These are phyloP conservation scores for Atalantia buxifolia DNA, from an alignment of 345 rosid genomes.

Conservation along the genomic window DNA sequence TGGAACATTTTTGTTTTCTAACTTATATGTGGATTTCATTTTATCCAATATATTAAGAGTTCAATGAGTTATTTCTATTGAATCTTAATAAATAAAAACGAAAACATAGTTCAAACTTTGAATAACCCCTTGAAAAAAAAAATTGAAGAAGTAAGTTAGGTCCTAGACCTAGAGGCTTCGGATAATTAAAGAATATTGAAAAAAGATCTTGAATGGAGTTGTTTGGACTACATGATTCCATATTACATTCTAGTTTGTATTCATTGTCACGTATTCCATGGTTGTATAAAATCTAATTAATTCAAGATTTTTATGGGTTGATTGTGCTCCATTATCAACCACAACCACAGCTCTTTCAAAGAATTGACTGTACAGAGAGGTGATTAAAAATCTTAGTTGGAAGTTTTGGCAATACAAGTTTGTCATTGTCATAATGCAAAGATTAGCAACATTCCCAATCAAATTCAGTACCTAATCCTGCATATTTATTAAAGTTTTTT, in stretches of 20 bases:
- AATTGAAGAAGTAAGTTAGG: background rate
- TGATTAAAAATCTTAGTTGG: background rate
- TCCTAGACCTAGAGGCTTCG: background rate
- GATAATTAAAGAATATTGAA: background rate
- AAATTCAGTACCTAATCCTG: background rate
- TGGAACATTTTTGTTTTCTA: too few relatives aligned
- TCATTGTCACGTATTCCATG: too few relatives aligned
- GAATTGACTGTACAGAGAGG: background rate
- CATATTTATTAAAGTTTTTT: background rate
- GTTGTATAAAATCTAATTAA: background rate
- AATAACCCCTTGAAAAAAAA: background rate
- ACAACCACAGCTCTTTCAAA: too few relatives aligned
- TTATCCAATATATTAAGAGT: too few relatives aligned
- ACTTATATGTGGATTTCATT: too few relatives aligned
- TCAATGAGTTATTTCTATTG: too few relatives aligned
- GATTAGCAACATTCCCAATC: background rate
- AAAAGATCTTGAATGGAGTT: background rate
- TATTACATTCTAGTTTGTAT: too few relatives aligned
- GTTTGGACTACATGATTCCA: background rate
- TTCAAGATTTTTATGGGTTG: background rate
- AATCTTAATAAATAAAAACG: too few relatives aligned
- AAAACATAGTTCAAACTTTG: too few relatives aligned
- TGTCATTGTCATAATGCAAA: conserved; percentile 4
- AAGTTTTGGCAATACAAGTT: background rate
- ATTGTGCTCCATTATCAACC: background rate